A percentile compares a stretch with the other conserved stretches of the same genome.
Evolutionary conservation across 2,329 filamentous ascomycete species (phyloP).

Genomic region (Colletotrichum sansevieriae): DNA sequence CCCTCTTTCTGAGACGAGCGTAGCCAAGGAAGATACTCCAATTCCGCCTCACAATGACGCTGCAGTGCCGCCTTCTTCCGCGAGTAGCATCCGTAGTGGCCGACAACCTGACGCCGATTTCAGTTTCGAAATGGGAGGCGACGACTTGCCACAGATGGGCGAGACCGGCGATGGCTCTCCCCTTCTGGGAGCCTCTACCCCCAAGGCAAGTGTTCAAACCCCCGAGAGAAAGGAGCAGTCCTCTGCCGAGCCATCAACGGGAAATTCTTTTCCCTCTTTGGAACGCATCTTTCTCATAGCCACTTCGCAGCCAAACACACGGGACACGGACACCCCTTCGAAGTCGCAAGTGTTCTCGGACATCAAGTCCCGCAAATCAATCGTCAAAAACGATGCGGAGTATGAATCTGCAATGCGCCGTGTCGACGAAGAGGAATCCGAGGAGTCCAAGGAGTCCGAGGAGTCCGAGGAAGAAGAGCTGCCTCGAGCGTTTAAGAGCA

Average conservation of each 20-base stretch:
- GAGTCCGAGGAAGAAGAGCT: constrained; percentile 46
- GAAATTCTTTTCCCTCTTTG: constrained; percentile 51
- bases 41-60: background rate
- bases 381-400: constrained; percentile 49
- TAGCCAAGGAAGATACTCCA: constrained; percentile 6
- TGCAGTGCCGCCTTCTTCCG: constrained; percentile 50
- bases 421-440: constrained; percentile 52
- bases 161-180: constrained; percentile 24
- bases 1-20: constrained; percentile 27
- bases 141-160: constrained; percentile 44
- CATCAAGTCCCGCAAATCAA: constrained; percentile 46
- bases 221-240: constrained; percentile 11
- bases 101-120: constrained; percentile 62
- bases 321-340: constrained; percentile 46
- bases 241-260: constrained; percentile 37
- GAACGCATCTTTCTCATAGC: constrained; percentile 58
- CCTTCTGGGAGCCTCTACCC: constrained; percentile 13
- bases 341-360: constrained; percentile 47
- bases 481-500: background rate
- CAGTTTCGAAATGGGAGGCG: constrained; percentile 51
- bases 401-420: constrained; percentile 61
- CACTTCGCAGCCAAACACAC: constrained; percentile 52
- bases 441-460: constrained; percentile 45
- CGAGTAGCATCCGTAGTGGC: constrained; percentile 60
- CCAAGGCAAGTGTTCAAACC: constrained; percentile 24